A percentile compares a stretch with the other conserved stretches of the same genome.
Evolutionary conservation across 2,329 filamentous ascomycete species (phyloP).

Genomic region (Furcasterigmium furcatum): DNA sequence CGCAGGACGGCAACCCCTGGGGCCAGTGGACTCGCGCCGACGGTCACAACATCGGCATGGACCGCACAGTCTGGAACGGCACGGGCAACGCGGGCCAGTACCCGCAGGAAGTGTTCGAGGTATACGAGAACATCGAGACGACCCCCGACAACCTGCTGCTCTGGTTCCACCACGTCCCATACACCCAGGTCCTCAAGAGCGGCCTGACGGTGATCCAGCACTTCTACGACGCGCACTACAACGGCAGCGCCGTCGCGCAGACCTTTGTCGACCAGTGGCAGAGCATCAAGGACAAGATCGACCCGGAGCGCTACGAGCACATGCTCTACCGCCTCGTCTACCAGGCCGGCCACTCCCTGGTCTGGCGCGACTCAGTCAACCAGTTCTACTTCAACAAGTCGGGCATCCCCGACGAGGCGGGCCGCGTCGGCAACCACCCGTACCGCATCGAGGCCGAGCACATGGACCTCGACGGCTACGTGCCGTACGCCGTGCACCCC

Average conservation of each 20-base stretch:
- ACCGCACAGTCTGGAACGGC: conserved; percentile 65
- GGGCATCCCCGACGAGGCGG: conserved; percentile 52
- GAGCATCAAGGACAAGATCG: conserved; percentile 51
- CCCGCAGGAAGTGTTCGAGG: conserved; percentile 52
- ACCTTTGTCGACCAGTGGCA: conserved; percentile 54
- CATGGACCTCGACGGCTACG: conserved; percentile 60
- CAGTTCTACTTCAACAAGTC: conserved; percentile 62
- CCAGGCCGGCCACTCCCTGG: conserved; percentile 66
- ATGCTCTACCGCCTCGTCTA: conserved; percentile 57
- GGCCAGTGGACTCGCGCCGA: conserved; percentile 72
- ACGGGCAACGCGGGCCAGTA: conserved; percentile 66
- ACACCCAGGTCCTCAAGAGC: conserved; percentile 58
- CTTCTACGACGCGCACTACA: conserved; percentile 62
- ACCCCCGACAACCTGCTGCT: conserved; percentile 67
- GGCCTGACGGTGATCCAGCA: conserved; percentile 67
- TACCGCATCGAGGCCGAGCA: conserved; percentile 67
- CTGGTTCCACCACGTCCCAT: conserved; percentile 74
- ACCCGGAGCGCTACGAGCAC: conserved; percentile 56
- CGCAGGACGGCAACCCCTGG: conserved; percentile 65
- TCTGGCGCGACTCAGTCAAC: conserved; percentile 67
- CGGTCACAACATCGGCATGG: conserved; percentile 60
- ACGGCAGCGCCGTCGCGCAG: conserved; percentile 57
- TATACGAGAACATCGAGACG: conserved; percentile 57
- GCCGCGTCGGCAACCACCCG: conserved; percentile 57
- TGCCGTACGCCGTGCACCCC: conserved; percentile 47